These are phyloP conservation scores for Closterium sp. DNA, from an alignment of 139 green algal genomes.

Conservation along the genomic window DNA sequence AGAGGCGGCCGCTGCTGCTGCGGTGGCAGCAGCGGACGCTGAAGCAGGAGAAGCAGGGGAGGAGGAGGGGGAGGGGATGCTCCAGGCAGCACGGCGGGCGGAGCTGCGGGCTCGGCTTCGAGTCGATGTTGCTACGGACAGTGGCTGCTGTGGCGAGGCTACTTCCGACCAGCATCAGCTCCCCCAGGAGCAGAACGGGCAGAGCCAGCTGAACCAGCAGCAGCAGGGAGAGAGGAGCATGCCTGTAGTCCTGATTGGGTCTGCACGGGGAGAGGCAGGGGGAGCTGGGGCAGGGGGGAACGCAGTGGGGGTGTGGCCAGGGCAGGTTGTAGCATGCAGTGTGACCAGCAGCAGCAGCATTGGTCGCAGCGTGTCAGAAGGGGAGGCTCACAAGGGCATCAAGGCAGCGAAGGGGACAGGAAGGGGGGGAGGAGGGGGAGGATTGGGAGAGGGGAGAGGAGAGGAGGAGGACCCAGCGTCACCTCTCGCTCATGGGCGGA, in stretches of 20 bases:
- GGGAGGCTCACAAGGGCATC: neutral
- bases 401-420: neutral
- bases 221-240: neutral
- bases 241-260: neutral
- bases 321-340: neutral
- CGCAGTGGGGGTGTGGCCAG: neutral
- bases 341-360: neutral
- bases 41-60: neutral
- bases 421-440: neutral
- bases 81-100: neutral
- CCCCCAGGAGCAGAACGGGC: neutral
- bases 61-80: neutral
- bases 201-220: neutral
- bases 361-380: neutral
- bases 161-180: neutral
- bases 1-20: too few species aligned
- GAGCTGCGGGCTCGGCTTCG: neutral
- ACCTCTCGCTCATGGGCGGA: neutral
- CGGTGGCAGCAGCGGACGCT: too few species aligned
- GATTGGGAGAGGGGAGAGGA: neutral
- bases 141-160: neutral
- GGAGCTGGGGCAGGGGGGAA: neutral
- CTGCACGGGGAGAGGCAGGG: neutral
- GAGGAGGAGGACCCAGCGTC: neutral
- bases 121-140: neutral